phyloP scores from a whole-genome alignment of 1,139 yeast species.

The Taphrina communis region DNA sequence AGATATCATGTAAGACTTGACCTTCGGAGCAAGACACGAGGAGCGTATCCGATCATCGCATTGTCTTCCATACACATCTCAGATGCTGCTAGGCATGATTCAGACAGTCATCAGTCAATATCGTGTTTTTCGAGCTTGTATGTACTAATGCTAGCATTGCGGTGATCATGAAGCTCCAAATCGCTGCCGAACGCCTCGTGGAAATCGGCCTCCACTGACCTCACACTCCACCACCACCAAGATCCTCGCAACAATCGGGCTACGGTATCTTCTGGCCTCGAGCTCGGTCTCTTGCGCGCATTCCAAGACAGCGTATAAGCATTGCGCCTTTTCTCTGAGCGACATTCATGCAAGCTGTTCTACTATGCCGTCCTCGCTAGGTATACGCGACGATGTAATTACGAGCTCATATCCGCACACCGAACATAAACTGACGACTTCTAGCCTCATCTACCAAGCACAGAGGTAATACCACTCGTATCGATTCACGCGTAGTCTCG shows the following conservation, averaged over 20 bases:
- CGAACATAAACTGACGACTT: neutral
- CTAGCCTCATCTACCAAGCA: neutral
- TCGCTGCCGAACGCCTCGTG: neutral
- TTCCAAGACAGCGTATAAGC: too few relatives aligned
- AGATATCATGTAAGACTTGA: neutral
- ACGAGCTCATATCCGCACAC: neutral
- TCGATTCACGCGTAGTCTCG: neutral
- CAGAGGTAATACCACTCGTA: neutral
- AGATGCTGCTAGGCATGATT: too few relatives aligned
- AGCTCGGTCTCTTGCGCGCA: too few relatives aligned
- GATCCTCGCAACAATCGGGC: neutral
- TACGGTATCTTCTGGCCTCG: too few relatives aligned
- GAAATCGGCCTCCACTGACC: neutral
- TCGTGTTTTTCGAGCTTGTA: too few relatives aligned
- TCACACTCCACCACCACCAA: neutral
- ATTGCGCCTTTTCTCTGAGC: neutral
- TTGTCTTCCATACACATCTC: too few relatives aligned
- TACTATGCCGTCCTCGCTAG: conserved; percentile 6
- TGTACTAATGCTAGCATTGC: neutral
- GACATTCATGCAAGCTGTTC: neutral
- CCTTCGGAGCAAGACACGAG: too few relatives aligned
- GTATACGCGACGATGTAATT: conserved; percentile 5
- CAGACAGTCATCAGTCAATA: too few relatives aligned
- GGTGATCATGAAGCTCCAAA: neutral
- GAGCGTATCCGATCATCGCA: too few relatives aligned